Evolutionary conservation across 2,329 filamentous ascomycete species (phyloP).

Genomic region (Neofusicoccum cordaticola): DNA sequence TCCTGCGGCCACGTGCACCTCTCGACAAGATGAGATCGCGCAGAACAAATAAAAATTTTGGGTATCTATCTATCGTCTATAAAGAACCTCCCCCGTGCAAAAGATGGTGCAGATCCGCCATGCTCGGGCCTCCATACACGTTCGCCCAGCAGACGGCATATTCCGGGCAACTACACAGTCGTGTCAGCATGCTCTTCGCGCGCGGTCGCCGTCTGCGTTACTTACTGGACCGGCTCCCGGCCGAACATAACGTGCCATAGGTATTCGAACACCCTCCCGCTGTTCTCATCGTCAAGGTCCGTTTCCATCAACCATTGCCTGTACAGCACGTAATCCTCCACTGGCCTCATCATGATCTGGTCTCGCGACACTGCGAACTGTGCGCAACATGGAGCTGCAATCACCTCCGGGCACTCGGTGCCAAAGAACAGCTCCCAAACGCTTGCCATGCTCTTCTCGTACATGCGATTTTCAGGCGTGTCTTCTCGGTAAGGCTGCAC

Average conservation of each 20-base stretch:
- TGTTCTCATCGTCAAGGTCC: conserved; percentile 27
- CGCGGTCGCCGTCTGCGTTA: not conserved
- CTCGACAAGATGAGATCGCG: too few relatives aligned
- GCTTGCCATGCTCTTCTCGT: conserved; percentile 20
- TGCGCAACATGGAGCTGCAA: conserved; percentile 20
- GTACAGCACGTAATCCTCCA: conserved; percentile 29
- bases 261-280: conserved; percentile 27
- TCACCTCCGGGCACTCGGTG: conserved; percentile 19
- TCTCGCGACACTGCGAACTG: conserved; percentile 33
- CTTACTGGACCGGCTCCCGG: conserved; percentile 24
- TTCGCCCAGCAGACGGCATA: conserved; percentile 25
- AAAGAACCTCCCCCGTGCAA: not conserved
- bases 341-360: conserved; percentile 27
- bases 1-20: too few relatives aligned
- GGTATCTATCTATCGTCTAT: not conserved
- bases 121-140: conserved; percentile 20
- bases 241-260: conserved; percentile 30
- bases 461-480: conserved; percentile 19
- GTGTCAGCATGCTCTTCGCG: conserved; percentile 15
- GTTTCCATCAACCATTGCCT: conserved; percentile 28
- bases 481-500: conserved; percentile 32
- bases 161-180: conserved; percentile 21
- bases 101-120: conserved; percentile 2
- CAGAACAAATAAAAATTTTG: not conserved
- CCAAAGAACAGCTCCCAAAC: conserved; percentile 23